phyloP scores from a whole-genome alignment of 2,329 filamentous ascomycete species.

The Ophidiomyces ophidiicola region DNA sequence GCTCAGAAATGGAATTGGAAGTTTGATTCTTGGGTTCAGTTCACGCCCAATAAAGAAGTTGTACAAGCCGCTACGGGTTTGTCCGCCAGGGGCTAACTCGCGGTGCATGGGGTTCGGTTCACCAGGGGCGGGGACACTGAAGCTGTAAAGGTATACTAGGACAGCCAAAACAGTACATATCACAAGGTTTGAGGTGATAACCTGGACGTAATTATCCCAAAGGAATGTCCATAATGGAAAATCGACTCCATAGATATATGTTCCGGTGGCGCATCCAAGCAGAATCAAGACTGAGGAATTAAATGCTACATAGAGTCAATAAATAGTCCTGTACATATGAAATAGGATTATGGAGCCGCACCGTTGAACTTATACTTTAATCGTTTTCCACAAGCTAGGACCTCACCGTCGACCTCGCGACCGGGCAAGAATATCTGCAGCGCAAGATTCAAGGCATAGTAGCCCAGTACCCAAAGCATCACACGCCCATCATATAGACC shows the following conservation, averaged over 20 bases:
- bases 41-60: conserved; percentile 96
- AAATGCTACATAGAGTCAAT: conserved; percentile 46
- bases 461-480: conserved; percentile 57
- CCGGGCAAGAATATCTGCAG: conserved; percentile 69
- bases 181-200: conserved; percentile 71
- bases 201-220: conserved; percentile 75
- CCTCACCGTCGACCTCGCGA: conserved; percentile 54
- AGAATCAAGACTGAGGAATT: conserved; percentile 62
- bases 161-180: conserved; percentile 61
- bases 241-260: conserved; percentile 60
- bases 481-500: conserved; percentile 60
- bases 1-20: conserved; percentile 60
- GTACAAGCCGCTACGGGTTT: conserved; percentile 73
- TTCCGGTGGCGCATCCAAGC: conserved; percentile 58
- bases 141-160: conserved; percentile 72
- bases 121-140: conserved; percentile 52
- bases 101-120: conserved; percentile 59
- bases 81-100: conserved; percentile 69
- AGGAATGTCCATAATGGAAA: conserved; percentile 89
- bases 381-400: conserved; percentile 57
- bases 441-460: conserved; percentile 63
- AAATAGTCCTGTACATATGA: conserved; percentile 11
- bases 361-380: conserved; percentile 75
- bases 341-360: conserved; percentile 28
- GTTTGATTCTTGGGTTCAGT: conserved; percentile 67